Evolutionary conservation across 2,329 filamentous ascomycete species (phyloP).

Genomic region (Botrytis pseudocinerea): DNA sequence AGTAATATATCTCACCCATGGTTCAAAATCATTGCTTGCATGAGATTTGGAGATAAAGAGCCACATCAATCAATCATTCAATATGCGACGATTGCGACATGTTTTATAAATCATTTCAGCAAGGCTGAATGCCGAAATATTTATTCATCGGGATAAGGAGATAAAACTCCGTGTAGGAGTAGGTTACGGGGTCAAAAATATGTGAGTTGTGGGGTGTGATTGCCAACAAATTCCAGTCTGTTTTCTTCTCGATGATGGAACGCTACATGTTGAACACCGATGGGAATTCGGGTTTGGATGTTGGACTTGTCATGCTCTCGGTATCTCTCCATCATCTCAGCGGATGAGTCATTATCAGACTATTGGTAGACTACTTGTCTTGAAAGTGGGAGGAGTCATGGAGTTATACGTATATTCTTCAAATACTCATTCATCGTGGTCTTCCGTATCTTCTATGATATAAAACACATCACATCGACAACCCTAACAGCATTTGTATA

Average conservation of each 20-base stretch:
- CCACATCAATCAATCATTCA: background rate
- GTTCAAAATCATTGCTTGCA: background rate
- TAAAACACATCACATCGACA: background rate
- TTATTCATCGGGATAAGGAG: background rate
- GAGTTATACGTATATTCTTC: background rate
- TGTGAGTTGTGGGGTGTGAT: background rate
- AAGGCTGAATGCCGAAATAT: slow-evolving; percentile 7
- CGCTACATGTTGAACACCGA: background rate
- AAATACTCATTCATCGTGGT: background rate
- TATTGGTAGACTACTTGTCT: background rate
- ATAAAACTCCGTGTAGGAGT: background rate
- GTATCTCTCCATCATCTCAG: background rate
- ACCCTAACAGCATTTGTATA: background rate
- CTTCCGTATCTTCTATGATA: background rate
- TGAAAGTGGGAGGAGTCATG: slow-evolving; percentile 2
- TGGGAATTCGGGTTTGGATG: background rate
- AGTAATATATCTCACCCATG: background rate
- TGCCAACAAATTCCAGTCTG: background rate
- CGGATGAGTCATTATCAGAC: slow-evolving; percentile 1
- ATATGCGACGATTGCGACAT: background rate
- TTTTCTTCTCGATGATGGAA: background rate
- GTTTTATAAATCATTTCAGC: background rate
- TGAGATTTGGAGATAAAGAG: background rate
- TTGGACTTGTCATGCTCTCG: background rate
- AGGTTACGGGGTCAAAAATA: background rate